phyloP scores from a whole-genome alignment of 2,329 filamentous ascomycete species.

The Phyllosticta paracitricarpa region DNA sequence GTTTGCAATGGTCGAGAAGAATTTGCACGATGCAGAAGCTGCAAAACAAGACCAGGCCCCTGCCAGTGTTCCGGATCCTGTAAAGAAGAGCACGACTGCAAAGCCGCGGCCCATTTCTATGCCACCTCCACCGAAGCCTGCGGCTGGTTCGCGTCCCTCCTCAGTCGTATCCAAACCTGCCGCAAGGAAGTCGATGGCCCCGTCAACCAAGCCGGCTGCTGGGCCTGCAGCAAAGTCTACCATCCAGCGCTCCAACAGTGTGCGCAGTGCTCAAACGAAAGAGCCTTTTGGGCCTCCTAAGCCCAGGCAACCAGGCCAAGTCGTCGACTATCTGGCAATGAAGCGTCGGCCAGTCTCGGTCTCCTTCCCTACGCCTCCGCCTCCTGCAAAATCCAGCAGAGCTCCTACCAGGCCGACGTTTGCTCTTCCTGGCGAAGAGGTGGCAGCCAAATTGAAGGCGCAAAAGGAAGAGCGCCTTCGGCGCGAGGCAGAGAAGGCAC shows the following conservation, averaged over 20 bases:
- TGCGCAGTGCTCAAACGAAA: constrained; percentile 2
- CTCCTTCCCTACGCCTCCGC: constrained; percentile 38
- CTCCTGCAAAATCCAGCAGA: constrained; percentile 40
- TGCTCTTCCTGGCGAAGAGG: constrained; percentile 42
- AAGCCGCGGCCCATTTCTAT: background rate
- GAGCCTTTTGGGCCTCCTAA: background rate
- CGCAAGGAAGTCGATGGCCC: background rate
- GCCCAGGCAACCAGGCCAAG: background rate
- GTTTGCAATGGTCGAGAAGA: constrained; percentile 36
- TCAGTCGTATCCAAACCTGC: background rate
- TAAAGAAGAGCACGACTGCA: constrained; percentile 16
- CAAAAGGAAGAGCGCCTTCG: constrained; percentile 39
- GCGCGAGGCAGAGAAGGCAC: constrained; percentile 16
- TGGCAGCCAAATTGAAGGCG: constrained; percentile 44
- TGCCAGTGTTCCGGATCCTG: constrained; percentile 14
- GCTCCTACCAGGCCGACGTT: constrained; percentile 42
- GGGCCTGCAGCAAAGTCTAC: constrained; percentile 1
- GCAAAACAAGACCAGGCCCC: constrained; percentile 17
- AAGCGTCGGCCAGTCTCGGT: constrained; percentile 38
- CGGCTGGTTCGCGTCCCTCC: background rate
- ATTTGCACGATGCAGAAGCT: constrained; percentile 25
- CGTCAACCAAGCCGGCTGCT: background rate
- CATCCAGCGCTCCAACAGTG: constrained; percentile 1
- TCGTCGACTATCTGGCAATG: constrained; percentile 28
- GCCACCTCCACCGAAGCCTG: background rate